These are phyloP conservation scores for Rhytidhysteron rufulum DNA, from an alignment of 2,329 filamentous ascomycete species.

Conservation along the genomic window DNA sequence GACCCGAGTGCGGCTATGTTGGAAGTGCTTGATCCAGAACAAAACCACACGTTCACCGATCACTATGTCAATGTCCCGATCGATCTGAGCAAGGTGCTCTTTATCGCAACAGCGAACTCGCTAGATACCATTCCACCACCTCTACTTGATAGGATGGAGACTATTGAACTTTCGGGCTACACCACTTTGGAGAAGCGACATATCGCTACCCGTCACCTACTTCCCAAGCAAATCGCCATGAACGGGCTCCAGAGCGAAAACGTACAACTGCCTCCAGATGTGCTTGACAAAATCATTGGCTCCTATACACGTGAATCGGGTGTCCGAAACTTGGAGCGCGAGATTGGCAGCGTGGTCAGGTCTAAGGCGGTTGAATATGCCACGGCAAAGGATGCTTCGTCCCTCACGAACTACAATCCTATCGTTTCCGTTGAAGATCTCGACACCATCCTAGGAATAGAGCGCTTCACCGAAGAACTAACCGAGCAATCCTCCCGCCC, in stretches of 20 bases:
- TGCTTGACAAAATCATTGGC: constrained; percentile 92
- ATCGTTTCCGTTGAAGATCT: constrained; percentile 73
- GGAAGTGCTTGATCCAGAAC: constrained; percentile 94
- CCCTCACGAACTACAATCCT: constrained; percentile 64
- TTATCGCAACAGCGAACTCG: constrained; percentile 94
- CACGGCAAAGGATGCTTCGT: constrained; percentile 74
- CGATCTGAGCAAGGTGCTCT: constrained; percentile 92
- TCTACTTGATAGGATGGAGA: constrained; percentile 94
- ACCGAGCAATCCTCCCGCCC: constrained; percentile 78
- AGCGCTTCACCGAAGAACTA: constrained; percentile 93
- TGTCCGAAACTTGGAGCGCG: constrained; percentile 91
- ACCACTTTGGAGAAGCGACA: constrained; percentile 96
- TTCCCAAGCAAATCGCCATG: constrained; percentile 89
- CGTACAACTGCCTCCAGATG: constrained; percentile 72
- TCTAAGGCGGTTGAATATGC: constrained; percentile 90
- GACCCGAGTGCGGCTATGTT: constrained; percentile 97
- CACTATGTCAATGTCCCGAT: constrained; percentile 96
- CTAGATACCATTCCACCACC: constrained; percentile 94
- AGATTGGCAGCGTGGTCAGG: constrained; percentile 90
- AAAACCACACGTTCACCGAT: constrained; percentile 91
- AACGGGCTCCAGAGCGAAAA: constrained; percentile 80
- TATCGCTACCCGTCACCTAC: constrained; percentile 87
- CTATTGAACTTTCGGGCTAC: constrained; percentile 87
- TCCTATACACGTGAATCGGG: constrained; percentile 95
- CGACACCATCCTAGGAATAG: constrained; percentile 86